Conservation (phyloP, 2,329 filamentous ascomycete species). For the Cercospora beticola region DNA sequence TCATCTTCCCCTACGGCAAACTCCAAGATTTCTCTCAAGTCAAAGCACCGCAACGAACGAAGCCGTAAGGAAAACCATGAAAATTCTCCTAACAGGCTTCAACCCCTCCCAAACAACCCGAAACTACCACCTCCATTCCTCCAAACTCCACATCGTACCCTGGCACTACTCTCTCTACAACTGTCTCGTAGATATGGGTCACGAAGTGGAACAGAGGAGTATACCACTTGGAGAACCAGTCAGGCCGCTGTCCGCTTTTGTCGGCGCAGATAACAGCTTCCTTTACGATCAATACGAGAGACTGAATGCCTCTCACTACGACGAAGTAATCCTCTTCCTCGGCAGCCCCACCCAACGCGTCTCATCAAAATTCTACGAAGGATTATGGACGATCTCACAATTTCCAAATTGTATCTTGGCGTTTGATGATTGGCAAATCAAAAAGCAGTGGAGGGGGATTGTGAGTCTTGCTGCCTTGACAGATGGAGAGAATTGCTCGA, state of each 20-base stretch:
- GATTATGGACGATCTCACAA: conserved; percentile 1
- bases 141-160: conserved; percentile 7
- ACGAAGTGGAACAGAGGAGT: conserved; percentile 5
- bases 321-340: conserved; percentile 10
- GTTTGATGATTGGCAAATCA: conserved; percentile 11
- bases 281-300: too few relatives aligned
- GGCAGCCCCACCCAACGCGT: not conserved
- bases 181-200: conserved; percentile 10
- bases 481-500: not conserved
- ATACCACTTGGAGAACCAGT: conserved; percentile 1
- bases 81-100: conserved; percentile 14
- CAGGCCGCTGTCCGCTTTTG: not conserved
- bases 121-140: conserved; percentile 5
- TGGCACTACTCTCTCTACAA: conserved; percentile 14
- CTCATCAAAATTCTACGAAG: not conserved
- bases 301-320: not conserved
- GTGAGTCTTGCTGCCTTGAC: not conserved
- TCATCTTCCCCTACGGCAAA: too few relatives aligned
- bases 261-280: too few relatives aligned
- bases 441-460: not conserved
- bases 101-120: conserved; percentile 3
- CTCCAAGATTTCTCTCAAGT: too few relatives aligned
- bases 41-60: too few relatives aligned
- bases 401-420: conserved; percentile 10
- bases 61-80: not conserved